phyloP scores from a whole-genome alignment of 805 yeast genomes.

The Saccharomyces paradoxus region DNA sequence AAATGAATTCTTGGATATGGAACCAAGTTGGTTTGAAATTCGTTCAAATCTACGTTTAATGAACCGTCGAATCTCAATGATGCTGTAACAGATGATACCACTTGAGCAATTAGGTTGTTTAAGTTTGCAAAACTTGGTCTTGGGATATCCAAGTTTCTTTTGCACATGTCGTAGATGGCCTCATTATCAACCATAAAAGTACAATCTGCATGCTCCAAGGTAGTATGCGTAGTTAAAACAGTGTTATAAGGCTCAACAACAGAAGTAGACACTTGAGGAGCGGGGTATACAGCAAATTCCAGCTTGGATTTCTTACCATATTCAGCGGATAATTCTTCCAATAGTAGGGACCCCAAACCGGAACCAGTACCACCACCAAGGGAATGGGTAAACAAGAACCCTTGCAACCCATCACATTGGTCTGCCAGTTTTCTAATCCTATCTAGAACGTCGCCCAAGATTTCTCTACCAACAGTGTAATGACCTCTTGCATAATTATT shows the following conservation, averaged over 20 bases:
- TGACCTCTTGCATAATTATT: conserved; percentile 96
- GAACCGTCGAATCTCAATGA: conserved; percentile 92
- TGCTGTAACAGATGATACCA: conserved; percentile 91
- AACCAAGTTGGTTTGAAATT: conserved; percentile 92
- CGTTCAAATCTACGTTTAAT: conserved; percentile 88
- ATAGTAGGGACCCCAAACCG: conserved; percentile 83
- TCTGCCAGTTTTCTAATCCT: conserved; percentile 88
- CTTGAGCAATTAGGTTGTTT: conserved; percentile 89
- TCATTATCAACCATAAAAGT: conserved; percentile 97
- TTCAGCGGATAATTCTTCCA: conserved; percentile 81
- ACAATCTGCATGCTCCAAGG: conserved; percentile 94
- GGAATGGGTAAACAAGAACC: conserved; percentile 89
- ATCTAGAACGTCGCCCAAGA: conserved; percentile 84
- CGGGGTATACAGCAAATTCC: conserved; percentile 94
- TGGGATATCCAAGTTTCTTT: conserved; percentile 81
- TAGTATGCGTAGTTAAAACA: conserved; percentile 88
- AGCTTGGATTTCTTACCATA: conserved; percentile 90
- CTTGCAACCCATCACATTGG: conserved; percentile 92
- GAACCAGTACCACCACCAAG: conserved; percentile 98
- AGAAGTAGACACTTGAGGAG: conserved; percentile 88
- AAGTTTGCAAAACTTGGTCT: conserved; percentile 79
- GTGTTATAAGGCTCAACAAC: conserved; percentile 97
- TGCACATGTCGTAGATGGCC: conserved; percentile 94
- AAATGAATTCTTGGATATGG: conserved; percentile 97
- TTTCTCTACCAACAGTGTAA: conserved; percentile 89